These are phyloP conservation scores for Rhypophila decipiens DNA, from an alignment of 495 filamentous ascomycete genomes.

Conservation along the genomic window DNA sequence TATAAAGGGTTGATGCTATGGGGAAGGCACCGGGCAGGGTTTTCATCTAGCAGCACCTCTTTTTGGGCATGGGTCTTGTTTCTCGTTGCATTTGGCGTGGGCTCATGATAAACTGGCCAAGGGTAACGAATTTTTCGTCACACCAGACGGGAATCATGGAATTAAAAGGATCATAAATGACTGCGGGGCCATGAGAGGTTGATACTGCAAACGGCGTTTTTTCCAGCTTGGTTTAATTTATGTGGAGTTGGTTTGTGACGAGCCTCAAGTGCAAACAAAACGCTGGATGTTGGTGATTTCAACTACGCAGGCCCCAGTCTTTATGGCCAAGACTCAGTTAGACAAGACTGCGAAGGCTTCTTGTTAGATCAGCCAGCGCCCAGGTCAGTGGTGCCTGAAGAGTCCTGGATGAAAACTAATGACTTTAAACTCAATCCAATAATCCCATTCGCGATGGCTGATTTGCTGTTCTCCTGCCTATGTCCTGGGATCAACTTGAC, in stretches of 20 bases:
- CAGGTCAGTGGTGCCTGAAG: no score
- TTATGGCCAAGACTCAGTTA: no score
- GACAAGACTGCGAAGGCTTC: no score
- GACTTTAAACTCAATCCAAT: no score
- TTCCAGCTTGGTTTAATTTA: constrained; percentile 4
- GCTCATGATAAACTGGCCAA: constrained; percentile 41
- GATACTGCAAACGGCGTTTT: constrained; percentile 4
- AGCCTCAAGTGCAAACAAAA: no score
- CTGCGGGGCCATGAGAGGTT: constrained; percentile 18
- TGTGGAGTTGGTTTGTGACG: constrained; percentile 1
- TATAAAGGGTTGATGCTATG: constrained; percentile 57
- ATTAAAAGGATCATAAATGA: constrained; percentile 29
- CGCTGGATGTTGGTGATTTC: not conserved
- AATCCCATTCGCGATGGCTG: no score
- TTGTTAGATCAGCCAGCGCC: no score
- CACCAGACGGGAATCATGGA: constrained; percentile 27
- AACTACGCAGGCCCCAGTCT: not conserved
- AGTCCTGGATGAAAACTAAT: no score
- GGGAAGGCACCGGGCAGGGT: constrained; percentile 38
- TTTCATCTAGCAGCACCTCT: constrained; percentile 50
- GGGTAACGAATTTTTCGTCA: constrained; percentile 35
- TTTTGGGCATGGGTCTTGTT: constrained; percentile 38
- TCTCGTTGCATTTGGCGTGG: constrained; percentile 54
- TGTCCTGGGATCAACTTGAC: no score
- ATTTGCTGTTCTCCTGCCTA: no score